These are phyloP conservation scores for Rubroboletus satanas DNA, from an alignment of 768 basidiomycete genomes.

Conservation along the genomic window DNA sequence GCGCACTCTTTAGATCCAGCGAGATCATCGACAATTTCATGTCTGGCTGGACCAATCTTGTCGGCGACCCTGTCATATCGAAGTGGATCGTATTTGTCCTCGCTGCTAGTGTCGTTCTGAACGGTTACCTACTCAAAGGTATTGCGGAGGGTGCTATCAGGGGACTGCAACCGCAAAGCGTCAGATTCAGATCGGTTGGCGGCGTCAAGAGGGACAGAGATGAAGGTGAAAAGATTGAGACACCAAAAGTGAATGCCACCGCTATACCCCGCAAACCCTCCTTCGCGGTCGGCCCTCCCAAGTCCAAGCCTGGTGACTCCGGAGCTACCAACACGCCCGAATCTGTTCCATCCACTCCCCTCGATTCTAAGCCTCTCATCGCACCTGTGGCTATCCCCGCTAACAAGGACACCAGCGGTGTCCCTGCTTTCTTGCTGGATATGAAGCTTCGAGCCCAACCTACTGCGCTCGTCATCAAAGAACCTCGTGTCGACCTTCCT, in stretches of 20 bases:
- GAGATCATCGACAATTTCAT: conserved; percentile 81
- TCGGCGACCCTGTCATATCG: conserved; percentile 89
- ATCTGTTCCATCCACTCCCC: conserved; percentile 12
- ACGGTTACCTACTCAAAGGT: conserved; percentile 89
- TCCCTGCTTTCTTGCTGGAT: conserved; percentile 29
- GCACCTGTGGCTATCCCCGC: conserved; percentile 25
- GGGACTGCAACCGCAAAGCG: conserved; percentile 28
- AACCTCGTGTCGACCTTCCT: conserved; percentile 9
- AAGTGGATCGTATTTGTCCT: conserved; percentile 94
- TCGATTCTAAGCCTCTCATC: conserved; percentile 15
- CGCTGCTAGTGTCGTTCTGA: conserved; percentile 81
- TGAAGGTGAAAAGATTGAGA: conserved; percentile 20
- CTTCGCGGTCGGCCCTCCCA: conserved; percentile 26
- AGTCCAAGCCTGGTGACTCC: conserved; percentile 10
- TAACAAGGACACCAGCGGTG: conserved; percentile 17
- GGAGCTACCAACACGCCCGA: conserved; percentile 19
- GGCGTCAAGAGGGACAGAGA: conserved; percentile 19
- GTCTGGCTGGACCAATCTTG: conserved; percentile 84
- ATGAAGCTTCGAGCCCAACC: conserved; percentile 33
- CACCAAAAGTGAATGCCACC: conserved; percentile 8
- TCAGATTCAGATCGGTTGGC: conserved; percentile 28
- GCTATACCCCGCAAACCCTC: conserved; percentile 19
- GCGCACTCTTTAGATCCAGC: conserved; percentile 34
- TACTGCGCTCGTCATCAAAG: conserved; percentile 11
- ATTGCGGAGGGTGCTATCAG: conserved; percentile 56